phyloP scores from a whole-genome alignment of 169 alveolate species.

The Cryptosporidium meleagridis region DNA sequence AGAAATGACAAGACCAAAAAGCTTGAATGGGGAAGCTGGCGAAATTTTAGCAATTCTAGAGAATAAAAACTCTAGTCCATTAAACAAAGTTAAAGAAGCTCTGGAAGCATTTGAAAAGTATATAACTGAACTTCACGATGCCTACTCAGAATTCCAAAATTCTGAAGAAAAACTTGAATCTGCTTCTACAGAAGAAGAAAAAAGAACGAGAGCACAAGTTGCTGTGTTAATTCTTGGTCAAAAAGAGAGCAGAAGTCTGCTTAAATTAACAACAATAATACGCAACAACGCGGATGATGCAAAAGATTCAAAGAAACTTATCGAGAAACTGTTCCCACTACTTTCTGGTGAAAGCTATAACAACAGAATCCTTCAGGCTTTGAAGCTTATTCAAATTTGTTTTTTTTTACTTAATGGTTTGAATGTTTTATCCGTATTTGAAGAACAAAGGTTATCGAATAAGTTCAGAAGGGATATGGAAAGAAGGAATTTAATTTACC shows the following conservation, averaged over 20 bases:
- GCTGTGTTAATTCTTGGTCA: constrained; percentile 43
- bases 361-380: constrained; percentile 5
- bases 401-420: constrained; percentile 52
- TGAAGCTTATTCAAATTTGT: constrained; percentile 56
- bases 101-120: constrained; percentile 37
- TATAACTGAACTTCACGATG: neutral
- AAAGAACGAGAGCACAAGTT: constrained; percentile 14
- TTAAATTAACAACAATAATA: constrained; percentile 1
- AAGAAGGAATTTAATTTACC: constrained; percentile 26
- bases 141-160: constrained; percentile 14
- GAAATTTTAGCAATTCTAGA: constrained; percentile 15
- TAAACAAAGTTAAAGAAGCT: constrained; percentile 22
- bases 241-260: constrained; percentile 27
- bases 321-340: constrained; percentile 34
- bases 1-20: constrained; percentile 18
- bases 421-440: constrained; percentile 48
- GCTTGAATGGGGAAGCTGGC: constrained; percentile 10
- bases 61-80: constrained; percentile 42
- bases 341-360: constrained; percentile 19
- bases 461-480: constrained; percentile 54
- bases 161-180: neutral
- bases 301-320: constrained; percentile 22
- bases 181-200: constrained; percentile 7
- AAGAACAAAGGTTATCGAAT: constrained; percentile 40
- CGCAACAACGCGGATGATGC: constrained; percentile 3